These are phyloP conservation scores for Leishmania amazonensis DNA, from an alignment of 208 protist genomes.

Conservation along the genomic window DNA sequence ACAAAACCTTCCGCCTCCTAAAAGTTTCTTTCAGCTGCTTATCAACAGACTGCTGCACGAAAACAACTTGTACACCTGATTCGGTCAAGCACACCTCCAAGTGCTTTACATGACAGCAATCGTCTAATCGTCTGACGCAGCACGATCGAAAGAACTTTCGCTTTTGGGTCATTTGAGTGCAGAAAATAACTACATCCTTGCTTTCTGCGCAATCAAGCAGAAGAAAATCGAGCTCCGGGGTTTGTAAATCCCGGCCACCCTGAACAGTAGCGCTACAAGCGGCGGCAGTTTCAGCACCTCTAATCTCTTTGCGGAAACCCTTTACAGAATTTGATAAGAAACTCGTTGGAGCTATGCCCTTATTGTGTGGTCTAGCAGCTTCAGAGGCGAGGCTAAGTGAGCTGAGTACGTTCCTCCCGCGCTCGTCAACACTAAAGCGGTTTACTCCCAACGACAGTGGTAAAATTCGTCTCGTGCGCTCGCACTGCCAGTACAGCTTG, in stretches of 20 bases:
- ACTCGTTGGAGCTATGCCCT: not conserved
- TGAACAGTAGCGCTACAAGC: not conserved
- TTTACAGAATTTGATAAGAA: not conserved
- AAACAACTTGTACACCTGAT: constrained; percentile 9
- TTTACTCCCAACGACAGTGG: not conserved
- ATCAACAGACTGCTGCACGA: constrained; percentile 7
- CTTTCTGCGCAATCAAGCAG: constrained; percentile 2
- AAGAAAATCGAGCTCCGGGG: not conserved
- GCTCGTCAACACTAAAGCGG: not conserved
- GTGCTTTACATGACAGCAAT: not conserved
- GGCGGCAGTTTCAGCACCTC: not conserved
- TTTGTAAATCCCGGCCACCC: not conserved
- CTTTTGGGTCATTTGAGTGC: not conserved
- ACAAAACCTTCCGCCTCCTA: not conserved
- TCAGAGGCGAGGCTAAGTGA: not conserved
- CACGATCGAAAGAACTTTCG: constrained; percentile 19
- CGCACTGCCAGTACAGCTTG: constrained; percentile 9
- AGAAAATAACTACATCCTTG: constrained; percentile 4
- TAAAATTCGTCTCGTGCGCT: not conserved
- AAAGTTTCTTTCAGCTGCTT: constrained; percentile 3
- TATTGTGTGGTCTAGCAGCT: not conserved
- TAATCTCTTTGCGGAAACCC: not conserved
- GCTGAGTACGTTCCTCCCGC: not conserved
- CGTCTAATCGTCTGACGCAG: constrained; percentile 18
- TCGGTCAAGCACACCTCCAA: not conserved